Evolutionary conservation across 2,329 filamentous ascomycete genomes (phyloP), one percentile per base, ranked within the genome.

Genomic region (Monosporascus sp.): DNA sequence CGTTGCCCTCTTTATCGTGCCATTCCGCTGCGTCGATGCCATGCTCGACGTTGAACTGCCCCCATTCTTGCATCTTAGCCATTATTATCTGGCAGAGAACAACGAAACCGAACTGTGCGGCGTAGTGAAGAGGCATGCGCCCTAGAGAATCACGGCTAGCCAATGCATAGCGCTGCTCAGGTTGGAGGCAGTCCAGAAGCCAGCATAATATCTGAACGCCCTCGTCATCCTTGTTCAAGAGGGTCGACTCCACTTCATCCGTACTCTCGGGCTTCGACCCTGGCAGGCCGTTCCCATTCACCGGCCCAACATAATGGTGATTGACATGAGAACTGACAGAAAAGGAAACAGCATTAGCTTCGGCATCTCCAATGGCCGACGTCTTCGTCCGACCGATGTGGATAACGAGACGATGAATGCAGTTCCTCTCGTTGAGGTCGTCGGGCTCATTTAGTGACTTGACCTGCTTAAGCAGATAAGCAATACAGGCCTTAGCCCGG

Each of bases 381-480:
- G 76, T 75, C 57, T 82, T 81, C n/a, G 87, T 85, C 48, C 93
- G 85, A 18, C 93, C 92, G 62, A 97, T 95, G 20, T 92, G 87
- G 55, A 97, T 95, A 43, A 99, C 88, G 2, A 97, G 78, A 8
- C 94, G 86, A 68, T 99, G 94, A 48, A 99, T 84, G 68, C 91
- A 94, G 68, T 97, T 99, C 14, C 94, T 87, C 63, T 88, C 86
- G 71, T 97, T 96, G 66, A 99, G 91, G 65, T 97, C 94, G 61
- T 96, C 89, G 2, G 88, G 82, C 65, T 96, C 92, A 49, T 96
- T 86, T 2, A 97, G 78, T 1, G 82, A 85, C 45, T 84, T 80
- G 50, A 94, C 78, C 43, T 85, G 80, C 11, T 76, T 73, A 2
- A 99, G 70, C 1, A 97, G 78, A 54, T 80, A 81, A n/a, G 80